phyloP scores from a whole-genome alignment of 441 rosid species.

The Metrosideros polymorpha region DNA sequence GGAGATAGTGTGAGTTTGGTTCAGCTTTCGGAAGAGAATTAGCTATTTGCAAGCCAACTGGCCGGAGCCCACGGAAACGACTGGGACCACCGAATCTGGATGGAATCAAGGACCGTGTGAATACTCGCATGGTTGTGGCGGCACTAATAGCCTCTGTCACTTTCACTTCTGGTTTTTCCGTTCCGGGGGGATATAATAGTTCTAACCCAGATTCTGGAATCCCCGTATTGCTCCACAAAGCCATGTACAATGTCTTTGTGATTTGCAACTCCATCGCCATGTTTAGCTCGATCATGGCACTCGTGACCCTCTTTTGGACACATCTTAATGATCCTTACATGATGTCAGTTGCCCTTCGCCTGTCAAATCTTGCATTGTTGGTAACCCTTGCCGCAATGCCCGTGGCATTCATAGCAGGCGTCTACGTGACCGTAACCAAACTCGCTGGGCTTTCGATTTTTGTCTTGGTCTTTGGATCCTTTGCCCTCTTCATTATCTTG shows the following conservation, averaged over 20 bases:
- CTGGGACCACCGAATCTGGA: accelerated
- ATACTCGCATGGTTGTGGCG: accelerated
- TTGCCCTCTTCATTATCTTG: neutral
- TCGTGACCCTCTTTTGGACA: accelerated
- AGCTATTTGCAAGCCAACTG: neutral
- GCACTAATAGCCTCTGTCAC: neutral
- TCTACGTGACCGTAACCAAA: neutral
- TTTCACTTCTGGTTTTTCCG: neutral
- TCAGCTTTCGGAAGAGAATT: neutral
- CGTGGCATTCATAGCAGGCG: neutral
- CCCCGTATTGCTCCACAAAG: neutral
- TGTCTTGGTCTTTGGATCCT: neutral
- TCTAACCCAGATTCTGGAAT: neutral
- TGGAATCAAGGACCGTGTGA: accelerated
- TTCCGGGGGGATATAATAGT: neutral
- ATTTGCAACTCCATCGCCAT: neutral
- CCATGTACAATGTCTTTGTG: neutral
- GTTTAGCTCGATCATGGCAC: neutral
- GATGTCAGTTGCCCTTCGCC: accelerated
- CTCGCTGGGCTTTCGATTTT: neutral
- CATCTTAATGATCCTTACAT: accelerated
- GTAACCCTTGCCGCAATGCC: neutral
- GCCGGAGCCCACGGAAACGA: accelerated
- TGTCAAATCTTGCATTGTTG: accelerated
- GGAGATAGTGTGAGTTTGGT: accelerated